Evolutionary conservation across 2,329 filamentous ascomycete genomes (phyloP).

Genomic region (Rhynchosporium secalis): DNA sequence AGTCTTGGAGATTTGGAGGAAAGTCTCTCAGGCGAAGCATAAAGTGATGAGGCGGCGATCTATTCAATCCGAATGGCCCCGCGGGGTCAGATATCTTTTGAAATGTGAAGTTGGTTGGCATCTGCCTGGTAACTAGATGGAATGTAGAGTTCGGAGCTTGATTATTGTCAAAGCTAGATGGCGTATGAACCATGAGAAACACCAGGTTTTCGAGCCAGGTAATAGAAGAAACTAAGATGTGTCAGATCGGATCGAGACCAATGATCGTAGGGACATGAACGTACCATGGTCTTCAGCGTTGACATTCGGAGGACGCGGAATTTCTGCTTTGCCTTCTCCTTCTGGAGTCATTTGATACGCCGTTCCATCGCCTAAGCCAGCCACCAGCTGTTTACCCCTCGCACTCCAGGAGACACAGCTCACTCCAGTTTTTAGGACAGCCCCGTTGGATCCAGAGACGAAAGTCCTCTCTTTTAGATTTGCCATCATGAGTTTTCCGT

Average conservation of each 20-base stretch:
- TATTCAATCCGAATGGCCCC: constrained; percentile 66
- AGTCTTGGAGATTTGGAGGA: constrained; percentile 75
- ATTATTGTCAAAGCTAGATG: constrained; percentile 55
- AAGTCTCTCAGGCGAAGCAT: constrained; percentile 77
- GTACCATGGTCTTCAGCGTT: constrained; percentile 65
- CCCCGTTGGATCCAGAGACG: constrained; percentile 58
- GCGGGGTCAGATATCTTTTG: constrained; percentile 76
- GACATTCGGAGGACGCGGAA: constrained; percentile 73
- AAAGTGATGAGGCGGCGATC: constrained; percentile 72
- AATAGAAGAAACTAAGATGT: constrained; percentile 67
- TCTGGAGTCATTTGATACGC: constrained; percentile 81
- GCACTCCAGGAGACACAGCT: constrained; percentile 89
- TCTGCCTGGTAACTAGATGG: constrained; percentile 69
- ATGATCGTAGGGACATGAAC: constrained; percentile 35
- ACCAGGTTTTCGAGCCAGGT: constrained; percentile 87
- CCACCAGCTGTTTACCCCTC: constrained; percentile 88
- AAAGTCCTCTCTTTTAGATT: constrained; percentile 70
- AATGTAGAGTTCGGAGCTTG: constrained; percentile 66
- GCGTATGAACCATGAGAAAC: constrained; percentile 78
- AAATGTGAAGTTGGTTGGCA: constrained; percentile 61
- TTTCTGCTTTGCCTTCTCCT: constrained; percentile 72
- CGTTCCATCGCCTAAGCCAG: constrained; percentile 78
- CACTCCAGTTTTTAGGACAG: constrained; percentile 69
- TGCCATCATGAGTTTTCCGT: constrained; percentile 80
- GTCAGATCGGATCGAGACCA: constrained; percentile 35